A percentile compares a stretch with the other conserved stretches of the same genome.
Evolutionary conservation across 495 filamentous ascomycete genomes (phyloP).

Genomic region (Xylaria acuta): DNA sequence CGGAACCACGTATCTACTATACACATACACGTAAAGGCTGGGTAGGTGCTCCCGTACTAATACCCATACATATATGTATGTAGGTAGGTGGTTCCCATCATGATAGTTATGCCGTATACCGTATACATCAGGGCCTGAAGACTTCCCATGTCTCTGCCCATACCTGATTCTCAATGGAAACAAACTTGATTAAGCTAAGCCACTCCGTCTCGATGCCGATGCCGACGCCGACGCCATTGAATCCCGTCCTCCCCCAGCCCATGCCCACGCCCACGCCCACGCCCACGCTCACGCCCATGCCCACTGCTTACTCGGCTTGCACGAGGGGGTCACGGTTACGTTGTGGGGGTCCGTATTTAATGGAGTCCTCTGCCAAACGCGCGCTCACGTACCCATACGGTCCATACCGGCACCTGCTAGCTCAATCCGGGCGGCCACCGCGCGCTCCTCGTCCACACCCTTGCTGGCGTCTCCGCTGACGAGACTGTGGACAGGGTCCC

Average conservation of each 20-base stretch:
- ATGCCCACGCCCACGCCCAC: neutral
- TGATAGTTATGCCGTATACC: neutral
- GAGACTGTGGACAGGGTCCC: constrained; percentile 10
- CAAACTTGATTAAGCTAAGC: neutral
- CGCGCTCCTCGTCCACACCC: constrained; percentile 1
- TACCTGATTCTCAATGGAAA: neutral
- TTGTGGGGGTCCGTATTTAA: constrained; percentile 7
- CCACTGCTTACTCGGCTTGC: neutral
- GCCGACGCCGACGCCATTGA: neutral
- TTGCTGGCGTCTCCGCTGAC: constrained; percentile 14
- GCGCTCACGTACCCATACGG: neutral
- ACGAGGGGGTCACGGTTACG: neutral
- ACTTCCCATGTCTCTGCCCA: neutral
- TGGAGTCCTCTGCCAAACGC: neutral
- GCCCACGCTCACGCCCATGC: neutral
- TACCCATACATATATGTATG: neutral
- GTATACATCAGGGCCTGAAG: neutral
- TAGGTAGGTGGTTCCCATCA: neutral
- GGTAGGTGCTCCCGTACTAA: neutral
- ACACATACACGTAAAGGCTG: too few species aligned
- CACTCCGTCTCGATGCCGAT: neutral
- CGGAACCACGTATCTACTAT: neutral
- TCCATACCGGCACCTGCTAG: neutral
- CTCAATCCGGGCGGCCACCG: constrained; percentile 11
- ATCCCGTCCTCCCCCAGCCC: neutral